Evolutionary conservation across 2,329 filamentous ascomycete genomes (phyloP).

Genomic region (Ramularia endophylla): DNA sequence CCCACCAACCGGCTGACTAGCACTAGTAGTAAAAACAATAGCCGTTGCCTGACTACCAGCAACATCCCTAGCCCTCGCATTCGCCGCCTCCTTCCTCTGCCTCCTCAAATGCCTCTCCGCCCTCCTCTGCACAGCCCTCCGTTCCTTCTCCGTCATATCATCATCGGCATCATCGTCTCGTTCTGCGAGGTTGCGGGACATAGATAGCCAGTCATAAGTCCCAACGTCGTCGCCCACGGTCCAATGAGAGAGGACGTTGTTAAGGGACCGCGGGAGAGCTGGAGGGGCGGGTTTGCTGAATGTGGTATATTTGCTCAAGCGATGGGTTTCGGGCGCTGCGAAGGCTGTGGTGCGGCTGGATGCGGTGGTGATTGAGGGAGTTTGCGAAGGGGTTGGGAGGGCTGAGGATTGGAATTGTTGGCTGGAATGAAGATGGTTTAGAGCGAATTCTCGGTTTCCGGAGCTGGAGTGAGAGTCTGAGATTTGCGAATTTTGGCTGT

Average conservation of each 20-base stretch:
- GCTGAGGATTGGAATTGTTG: constrained; percentile 11
- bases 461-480: too few species aligned
- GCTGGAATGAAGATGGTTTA: constrained; percentile 3
- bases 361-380: constrained; percentile 25
- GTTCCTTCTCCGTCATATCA: constrained; percentile 33
- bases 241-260: constrained; percentile 39
- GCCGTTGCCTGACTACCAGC: constrained; percentile 27
- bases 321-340: constrained; percentile 24
- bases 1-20: constrained; percentile 23
- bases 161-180: constrained; percentile 29
- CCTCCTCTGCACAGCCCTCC: constrained; percentile 32
- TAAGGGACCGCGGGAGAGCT: constrained; percentile 29
- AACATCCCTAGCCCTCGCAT: constrained; percentile 19
- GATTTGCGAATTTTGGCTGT: too few species aligned
- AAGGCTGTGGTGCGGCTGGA: constrained; percentile 22
- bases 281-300: constrained; percentile 25
- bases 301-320: constrained; percentile 34
- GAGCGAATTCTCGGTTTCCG: constrained; percentile 5
- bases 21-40: constrained; percentile 26
- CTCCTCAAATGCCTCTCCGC: constrained; percentile 37
- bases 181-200: constrained; percentile 24
- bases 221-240: constrained; percentile 31
- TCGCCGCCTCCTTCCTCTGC: constrained; percentile 35
- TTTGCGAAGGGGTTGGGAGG: constrained; percentile 27
- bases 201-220: constrained; percentile 37